These are phyloP conservation scores for Raphanus raphanistrum DNA, from an alignment of 345 rosid species.

Conservation along the genomic window DNA sequence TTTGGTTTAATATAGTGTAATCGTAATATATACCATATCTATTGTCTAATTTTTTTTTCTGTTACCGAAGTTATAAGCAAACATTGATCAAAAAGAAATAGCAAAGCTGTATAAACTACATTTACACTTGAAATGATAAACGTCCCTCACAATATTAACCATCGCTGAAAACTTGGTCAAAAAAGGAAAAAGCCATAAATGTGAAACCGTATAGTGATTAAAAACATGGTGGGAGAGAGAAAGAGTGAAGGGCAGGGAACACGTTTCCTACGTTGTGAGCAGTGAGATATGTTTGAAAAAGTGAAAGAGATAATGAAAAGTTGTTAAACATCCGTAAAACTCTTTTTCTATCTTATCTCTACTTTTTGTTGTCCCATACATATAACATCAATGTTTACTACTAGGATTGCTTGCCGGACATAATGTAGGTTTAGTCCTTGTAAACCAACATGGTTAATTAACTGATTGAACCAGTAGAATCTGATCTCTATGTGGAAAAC, in stretches of 20 bases:
- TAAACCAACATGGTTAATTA: constrained; percentile 5
- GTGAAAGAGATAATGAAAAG: constrained; percentile 23
- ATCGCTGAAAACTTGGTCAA: not conserved
- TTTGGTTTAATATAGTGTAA: not conserved
- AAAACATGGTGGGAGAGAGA: constrained; percentile 13
- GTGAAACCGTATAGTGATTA: constrained; percentile 24
- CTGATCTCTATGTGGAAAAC: not conserved
- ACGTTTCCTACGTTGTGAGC: constrained; percentile 44
- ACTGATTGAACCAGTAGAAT: not conserved
- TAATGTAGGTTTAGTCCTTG: constrained; percentile 1
- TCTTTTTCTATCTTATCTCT: not conserved
- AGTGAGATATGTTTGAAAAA: constrained; percentile 35
- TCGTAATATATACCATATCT: not conserved
- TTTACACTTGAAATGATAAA: not conserved
- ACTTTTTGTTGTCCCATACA: constrained; percentile 18
- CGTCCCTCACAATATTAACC: not conserved
- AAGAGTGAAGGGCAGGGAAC: constrained; percentile 31
- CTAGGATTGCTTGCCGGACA: constrained; percentile 6
- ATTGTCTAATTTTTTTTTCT: not conserved
- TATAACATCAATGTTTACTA: constrained; percentile 16
- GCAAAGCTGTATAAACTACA: constrained; percentile 1
- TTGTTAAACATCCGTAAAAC: constrained; percentile 19
- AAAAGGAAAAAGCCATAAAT: not conserved
- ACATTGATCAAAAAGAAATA: not conserved
- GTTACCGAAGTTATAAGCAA: not conserved